Evolutionary conservation across 1,139 yeast genomes (phyloP).

Genomic region (Geotrichum carabidarum): DNA sequence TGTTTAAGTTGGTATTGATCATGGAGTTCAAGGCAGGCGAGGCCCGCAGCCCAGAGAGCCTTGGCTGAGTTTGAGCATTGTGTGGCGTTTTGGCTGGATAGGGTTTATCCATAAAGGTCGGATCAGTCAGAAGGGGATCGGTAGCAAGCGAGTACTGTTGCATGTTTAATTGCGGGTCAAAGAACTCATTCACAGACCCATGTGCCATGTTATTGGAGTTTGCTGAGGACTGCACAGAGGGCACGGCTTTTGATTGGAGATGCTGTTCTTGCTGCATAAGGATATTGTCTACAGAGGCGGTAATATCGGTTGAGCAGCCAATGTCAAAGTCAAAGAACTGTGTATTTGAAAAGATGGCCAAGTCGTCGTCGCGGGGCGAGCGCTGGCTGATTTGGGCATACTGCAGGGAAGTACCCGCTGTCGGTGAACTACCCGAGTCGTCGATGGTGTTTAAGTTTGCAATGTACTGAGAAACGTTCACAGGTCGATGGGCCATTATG

Average conservation of each 20-base stretch:
- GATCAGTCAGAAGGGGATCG: conserved; percentile 1
- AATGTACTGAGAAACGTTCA: conserved; percentile 29
- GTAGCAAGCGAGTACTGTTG: conserved; percentile 29
- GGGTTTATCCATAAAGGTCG: not conserved
- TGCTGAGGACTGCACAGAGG: not conserved
- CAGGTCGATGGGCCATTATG: conserved; percentile 3
- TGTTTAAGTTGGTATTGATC: conserved; percentile 5
- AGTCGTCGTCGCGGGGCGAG: conserved; percentile 34
- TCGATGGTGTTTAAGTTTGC: conserved; percentile 35
- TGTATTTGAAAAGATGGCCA: conserved; percentile 41
- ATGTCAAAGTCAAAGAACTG: conserved; percentile 44
- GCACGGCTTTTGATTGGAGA: conserved; percentile 27
- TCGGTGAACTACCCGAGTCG: conserved; percentile 26
- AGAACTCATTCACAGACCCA: not conserved
- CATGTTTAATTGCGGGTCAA: conserved; percentile 11
- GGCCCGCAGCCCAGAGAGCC: conserved; percentile 11
- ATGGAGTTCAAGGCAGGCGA: conserved; percentile 18
- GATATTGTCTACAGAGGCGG: conserved; percentile 40
- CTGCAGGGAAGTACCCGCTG: conserved; percentile 15
- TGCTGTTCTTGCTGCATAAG: conserved; percentile 40
- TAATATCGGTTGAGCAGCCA: conserved; percentile 42
- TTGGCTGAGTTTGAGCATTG: conserved; percentile 9
- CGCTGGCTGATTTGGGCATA: not conserved
- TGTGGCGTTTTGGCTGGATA: not conserved
- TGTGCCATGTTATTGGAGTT: not conserved